phyloP scores from a whole-genome alignment of 83 land plant species.

The Picea engelmannii region DNA sequence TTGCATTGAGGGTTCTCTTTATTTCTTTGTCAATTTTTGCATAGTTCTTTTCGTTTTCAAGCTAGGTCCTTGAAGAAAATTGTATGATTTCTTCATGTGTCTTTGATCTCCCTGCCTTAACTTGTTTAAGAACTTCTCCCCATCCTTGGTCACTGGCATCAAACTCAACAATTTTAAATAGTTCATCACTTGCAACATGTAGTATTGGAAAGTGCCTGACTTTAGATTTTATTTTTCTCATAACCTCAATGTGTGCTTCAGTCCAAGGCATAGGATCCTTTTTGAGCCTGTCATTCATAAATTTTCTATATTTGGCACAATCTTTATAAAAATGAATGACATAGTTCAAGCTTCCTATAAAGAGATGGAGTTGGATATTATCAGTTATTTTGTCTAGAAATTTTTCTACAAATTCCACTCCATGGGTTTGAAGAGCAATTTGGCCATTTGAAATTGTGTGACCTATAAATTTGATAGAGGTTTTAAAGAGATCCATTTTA shows the following conservation, averaged over 20 bases:
- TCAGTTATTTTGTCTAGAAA: background rate
- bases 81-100: too few species aligned
- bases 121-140: background rate
- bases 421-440: background rate
- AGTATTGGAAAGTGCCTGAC: background rate
- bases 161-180: background rate
- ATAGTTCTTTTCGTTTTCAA: too few species aligned
- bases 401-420: background rate
- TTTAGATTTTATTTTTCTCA: background rate
- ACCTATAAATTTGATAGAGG: background rate
- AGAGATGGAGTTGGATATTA: background rate
- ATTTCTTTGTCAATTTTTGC: too few species aligned
- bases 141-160: background rate
- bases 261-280: background rate
- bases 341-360: background rate
- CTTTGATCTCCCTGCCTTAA: too few species aligned
- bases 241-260: background rate
- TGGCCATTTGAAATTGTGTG: background rate
- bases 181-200: background rate
- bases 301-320: background rate
- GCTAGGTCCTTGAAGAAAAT: too few species aligned
- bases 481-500: background rate
- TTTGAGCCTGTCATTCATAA: background rate
- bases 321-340: background rate
- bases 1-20: too few species aligned